A percentile compares a stretch with the other conserved stretches of the same genome.
Evolutionary conservation across 305 asterid species (phyloP).

Genomic region (Coffea humblotiana): DNA sequence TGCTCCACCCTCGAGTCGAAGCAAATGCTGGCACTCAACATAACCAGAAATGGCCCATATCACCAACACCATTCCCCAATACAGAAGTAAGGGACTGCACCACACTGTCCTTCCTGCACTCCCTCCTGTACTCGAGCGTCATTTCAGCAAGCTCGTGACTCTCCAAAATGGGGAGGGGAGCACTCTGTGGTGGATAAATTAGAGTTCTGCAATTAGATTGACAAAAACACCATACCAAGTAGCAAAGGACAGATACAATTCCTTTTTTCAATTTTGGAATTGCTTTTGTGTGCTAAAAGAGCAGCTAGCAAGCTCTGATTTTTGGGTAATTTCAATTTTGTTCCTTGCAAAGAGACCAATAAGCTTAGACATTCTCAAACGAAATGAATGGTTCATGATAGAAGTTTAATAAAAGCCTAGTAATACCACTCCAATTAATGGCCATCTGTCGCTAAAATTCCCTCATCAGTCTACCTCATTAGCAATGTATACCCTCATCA

Average conservation of each 20-base stretch:
- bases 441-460: background rate
- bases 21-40: constrained; percentile 84
- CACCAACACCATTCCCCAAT: constrained; percentile 39
- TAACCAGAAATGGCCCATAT: constrained; percentile 38
- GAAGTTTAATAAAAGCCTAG: background rate
- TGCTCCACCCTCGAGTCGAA: constrained; percentile 79
- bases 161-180: constrained; percentile 76
- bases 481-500: background rate
- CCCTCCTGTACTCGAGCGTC: constrained; percentile 92
- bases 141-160: constrained; percentile 75
- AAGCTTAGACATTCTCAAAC: background rate
- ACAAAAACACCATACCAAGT: background rate
- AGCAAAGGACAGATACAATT: background rate
- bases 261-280: background rate
- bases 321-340: background rate
- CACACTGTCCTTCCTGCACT: constrained; percentile 93
- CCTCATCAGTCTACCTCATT: background rate
- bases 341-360: background rate
- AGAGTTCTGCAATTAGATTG: background rate
- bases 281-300: background rate
- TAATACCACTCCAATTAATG: background rate
- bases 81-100: constrained; percentile 86
- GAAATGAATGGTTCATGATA: background rate
- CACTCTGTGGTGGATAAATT: constrained; percentile 54
- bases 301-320: background rate